These are phyloP conservation scores for Barnettozyma pratensis DNA, from an alignment of 805 yeast genomes.

Conservation along the genomic window DNA sequence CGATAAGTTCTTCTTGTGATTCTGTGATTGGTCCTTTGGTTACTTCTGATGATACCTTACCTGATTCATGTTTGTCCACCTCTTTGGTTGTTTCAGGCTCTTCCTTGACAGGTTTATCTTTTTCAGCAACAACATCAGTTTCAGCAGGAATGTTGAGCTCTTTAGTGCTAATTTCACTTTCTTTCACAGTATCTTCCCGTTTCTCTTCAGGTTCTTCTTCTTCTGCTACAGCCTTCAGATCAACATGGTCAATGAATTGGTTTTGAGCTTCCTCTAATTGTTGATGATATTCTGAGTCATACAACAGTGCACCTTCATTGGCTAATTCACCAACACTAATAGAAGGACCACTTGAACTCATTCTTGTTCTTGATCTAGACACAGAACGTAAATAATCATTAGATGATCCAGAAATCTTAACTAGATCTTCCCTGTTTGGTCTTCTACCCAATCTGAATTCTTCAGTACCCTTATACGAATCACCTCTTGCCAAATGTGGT, in stretches of 20 bases:
- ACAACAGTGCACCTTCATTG: conserved; percentile 49
- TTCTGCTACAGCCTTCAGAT: conserved; percentile 11
- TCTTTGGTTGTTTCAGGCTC: neutral
- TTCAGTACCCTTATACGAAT: conserved; percentile 60
- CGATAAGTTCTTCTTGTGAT: conserved; percentile 1
- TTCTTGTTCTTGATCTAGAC: conserved; percentile 59
- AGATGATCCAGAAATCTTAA: conserved; percentile 23
- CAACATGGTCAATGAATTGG: conserved; percentile 13
- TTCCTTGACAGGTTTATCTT: neutral
- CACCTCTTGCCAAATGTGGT: conserved; percentile 76
- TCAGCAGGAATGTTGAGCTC: too few species aligned
- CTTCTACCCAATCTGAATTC: conserved; percentile 27
- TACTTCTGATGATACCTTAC: neutral
- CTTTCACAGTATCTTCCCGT: conserved; percentile 6
- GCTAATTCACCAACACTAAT: conserved; percentile 39
- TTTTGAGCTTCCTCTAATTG: conserved; percentile 11
- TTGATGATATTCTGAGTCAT: conserved; percentile 30
- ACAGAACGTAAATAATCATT: conserved; percentile 56
- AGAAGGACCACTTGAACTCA: conserved; percentile 27
- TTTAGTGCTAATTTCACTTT: too few species aligned
- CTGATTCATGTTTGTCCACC: neutral
- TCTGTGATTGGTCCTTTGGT: too few species aligned
- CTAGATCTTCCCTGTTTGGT: conserved; percentile 22
- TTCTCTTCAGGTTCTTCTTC: conserved; percentile 1
- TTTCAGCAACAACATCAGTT: too few species aligned